A percentile compares a stretch with the other conserved stretches of the same genome.
Conservation (phyloP, 1,139 yeast genomes). For the Meyerozyma smithsonii region DNA sequence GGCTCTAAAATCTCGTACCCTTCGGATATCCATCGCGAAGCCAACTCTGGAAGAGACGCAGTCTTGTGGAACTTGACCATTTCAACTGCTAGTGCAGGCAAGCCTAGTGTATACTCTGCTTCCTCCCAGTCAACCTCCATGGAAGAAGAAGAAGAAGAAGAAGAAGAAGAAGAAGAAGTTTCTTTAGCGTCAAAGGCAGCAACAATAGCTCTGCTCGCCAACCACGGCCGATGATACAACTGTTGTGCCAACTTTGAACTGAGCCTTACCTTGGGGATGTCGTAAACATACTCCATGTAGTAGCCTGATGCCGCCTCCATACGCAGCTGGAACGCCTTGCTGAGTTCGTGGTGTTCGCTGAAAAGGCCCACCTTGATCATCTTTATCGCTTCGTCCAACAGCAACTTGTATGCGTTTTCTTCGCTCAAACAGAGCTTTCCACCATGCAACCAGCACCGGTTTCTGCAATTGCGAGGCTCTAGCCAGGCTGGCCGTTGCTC, state of each 20-base stretch:
- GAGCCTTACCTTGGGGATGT: not conserved
- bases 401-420: not conserved
- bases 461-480: not conserved
- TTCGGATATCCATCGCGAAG: not conserved
- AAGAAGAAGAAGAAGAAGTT: too few relatives aligned
- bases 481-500: not conserved
- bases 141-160: too few relatives aligned
- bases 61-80: not conserved
- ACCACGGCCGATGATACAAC: not conserved
- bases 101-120: not conserved
- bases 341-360: not conserved
- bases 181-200: not conserved
- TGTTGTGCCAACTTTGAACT: not conserved
- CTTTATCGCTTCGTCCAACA: conserved; percentile 1
- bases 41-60: not conserved
- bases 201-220: not conserved
- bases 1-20: not conserved
- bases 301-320: not conserved
- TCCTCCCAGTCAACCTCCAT: not conserved
- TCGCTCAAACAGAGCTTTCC: not conserved
- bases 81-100: not conserved
- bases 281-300: not conserved
- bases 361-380: not conserved
- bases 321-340: not conserved
- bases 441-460: not conserved